These are phyloP conservation scores for Nephelium lappaceum DNA, from an alignment of 345 rosid genomes.

Conservation along the genomic window DNA sequence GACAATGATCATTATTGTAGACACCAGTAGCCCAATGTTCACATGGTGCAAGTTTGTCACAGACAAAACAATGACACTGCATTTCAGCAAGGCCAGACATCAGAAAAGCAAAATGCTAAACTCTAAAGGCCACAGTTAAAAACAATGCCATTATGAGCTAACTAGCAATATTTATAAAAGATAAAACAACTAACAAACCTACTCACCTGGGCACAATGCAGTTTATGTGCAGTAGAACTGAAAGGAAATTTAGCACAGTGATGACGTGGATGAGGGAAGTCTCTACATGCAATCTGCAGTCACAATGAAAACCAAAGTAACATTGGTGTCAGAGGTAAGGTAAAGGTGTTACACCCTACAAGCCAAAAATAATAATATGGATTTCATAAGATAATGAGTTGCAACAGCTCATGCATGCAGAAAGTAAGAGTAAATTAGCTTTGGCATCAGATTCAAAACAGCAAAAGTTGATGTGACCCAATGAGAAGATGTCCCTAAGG, in stretches of 20 bases:
- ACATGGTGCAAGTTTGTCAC: constrained; percentile 85
- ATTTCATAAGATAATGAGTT: neutral
- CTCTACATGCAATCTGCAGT: constrained; percentile 88
- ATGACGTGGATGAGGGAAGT: constrained; percentile 86
- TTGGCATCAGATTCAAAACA: neutral
- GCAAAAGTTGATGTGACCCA: neutral
- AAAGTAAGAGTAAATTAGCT: neutral
- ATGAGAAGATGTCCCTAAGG: neutral
- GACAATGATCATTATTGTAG: constrained; percentile 61
- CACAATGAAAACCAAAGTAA: constrained; percentile 8
- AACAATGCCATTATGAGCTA: neutral
- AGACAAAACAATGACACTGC: constrained; percentile 93
- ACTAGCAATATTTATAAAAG: neutral
- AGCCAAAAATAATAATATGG: neutral
- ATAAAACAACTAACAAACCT: neutral
- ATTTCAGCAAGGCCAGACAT: constrained; percentile 23
- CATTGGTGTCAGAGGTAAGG: constrained; percentile 11
- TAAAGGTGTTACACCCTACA: neutral
- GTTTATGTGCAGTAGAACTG: constrained; percentile 55
- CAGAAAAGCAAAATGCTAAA: neutral
- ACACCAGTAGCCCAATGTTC: constrained; percentile 55
- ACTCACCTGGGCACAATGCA: constrained; percentile 66
- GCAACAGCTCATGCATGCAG: neutral
- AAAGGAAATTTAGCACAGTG: constrained; percentile 68
- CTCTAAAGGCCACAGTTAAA: neutral